These are phyloP conservation scores for Coemansia umbellata DNA, from an alignment of 192 early-diverging fungal species.

Conservation along the genomic window DNA sequence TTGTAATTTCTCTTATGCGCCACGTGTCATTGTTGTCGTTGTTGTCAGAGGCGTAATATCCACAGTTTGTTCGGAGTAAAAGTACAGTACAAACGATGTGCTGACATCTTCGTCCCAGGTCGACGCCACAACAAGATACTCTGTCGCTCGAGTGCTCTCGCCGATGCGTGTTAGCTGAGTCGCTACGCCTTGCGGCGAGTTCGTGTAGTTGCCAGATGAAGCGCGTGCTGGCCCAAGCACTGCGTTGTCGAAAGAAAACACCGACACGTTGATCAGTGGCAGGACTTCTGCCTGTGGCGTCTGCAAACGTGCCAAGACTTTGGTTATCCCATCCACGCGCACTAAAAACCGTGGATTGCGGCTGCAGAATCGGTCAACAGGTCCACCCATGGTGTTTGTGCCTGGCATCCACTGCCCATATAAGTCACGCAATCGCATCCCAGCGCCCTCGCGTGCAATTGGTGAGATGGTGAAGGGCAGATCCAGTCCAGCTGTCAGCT, in stretches of 20 bases:
- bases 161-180: constrained; percentile 22
- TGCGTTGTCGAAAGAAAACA: constrained; percentile 54
- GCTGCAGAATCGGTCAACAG: constrained; percentile 52
- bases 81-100: constrained; percentile 42
- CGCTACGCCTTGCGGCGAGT: constrained; percentile 45
- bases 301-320: constrained; percentile 65
- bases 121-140: constrained; percentile 40
- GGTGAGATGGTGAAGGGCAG: constrained; percentile 49
- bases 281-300: constrained; percentile 59
- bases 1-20: too few relatives aligned
- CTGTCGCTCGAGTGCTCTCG: constrained; percentile 9
- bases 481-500: constrained; percentile 60
- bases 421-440: constrained; percentile 55
- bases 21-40: too few relatives aligned
- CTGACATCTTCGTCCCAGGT: constrained; percentile 32
- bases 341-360: constrained; percentile 70
- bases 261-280: constrained; percentile 65
- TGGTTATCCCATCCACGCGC: constrained; percentile 54
- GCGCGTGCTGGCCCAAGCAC: constrained; percentile 16
- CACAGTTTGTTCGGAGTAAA: constrained; percentile 37
- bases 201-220: constrained; percentile 47
- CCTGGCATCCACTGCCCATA: constrained; percentile 54
- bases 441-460: constrained; percentile 74
- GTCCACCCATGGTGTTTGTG: constrained; percentile 59
- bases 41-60: constrained; percentile 19